phyloP scores from a whole-genome alignment of 306 rosid species.

The Cicer bijugum region DNA sequence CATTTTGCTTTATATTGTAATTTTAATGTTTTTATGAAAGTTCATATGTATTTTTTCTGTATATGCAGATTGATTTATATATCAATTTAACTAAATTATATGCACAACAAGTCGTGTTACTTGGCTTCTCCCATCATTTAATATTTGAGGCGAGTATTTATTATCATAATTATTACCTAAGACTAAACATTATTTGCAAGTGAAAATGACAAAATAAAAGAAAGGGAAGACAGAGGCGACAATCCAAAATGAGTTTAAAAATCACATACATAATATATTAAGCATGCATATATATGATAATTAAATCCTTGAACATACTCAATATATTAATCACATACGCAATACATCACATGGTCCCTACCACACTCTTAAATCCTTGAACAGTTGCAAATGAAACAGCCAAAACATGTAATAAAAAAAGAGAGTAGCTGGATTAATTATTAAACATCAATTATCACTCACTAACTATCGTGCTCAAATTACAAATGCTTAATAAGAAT shows the following conservation, averaged over 20 bases:
- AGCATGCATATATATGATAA: conserved; percentile 27
- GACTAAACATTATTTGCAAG: neutral
- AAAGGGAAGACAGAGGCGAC: conserved; percentile 36
- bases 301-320: neutral
- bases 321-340: conserved; percentile 37
- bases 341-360: conserved; percentile 54
- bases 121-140: no score
- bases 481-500: conserved; percentile 36
- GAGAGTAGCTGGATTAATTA: conserved; percentile 46
- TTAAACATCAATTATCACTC: conserved; percentile 46
- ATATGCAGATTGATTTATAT: no score
- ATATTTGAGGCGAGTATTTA: no score
- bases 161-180: neutral
- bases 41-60: no score
- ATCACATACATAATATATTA: conserved; percentile 3
- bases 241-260: conserved; percentile 35
- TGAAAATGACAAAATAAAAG: conserved; percentile 43
- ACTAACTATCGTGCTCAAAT: conserved; percentile 28
- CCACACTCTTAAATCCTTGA: conserved; percentile 41
- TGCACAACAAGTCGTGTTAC: no score
- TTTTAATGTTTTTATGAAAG: no score
- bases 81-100: no score
- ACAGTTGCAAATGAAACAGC: conserved; percentile 44
- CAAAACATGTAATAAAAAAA: conserved; percentile 42
- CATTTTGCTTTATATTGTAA: no score